Conservation (phyloP, 1,139 yeast species). For the Insectozyma bohioensis region DNA sequence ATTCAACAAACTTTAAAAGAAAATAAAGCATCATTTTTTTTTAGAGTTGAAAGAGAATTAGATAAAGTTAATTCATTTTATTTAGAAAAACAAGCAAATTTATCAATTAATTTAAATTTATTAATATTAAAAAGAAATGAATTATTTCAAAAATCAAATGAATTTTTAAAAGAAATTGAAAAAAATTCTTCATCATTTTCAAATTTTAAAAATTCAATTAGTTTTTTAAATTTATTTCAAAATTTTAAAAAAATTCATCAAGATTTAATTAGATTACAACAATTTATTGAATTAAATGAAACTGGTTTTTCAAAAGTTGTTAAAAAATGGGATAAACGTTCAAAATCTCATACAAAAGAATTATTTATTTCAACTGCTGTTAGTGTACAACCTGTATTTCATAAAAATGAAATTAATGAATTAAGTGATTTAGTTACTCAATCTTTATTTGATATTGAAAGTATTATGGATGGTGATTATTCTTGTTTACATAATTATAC, state of each 20-base stretch:
- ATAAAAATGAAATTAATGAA: slow-evolving; percentile 81
- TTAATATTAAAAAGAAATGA: slow-evolving; percentile 71
- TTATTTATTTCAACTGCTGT: slow-evolving; percentile 89
- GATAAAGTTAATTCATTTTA: slow-evolving; percentile 92
- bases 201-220: slow-evolving; percentile 42
- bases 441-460: slow-evolving; percentile 79
- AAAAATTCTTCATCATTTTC: slow-evolving; percentile 17
- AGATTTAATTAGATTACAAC: slow-evolving; percentile 84
- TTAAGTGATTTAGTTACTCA: slow-evolving; percentile 81
- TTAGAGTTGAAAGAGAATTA: slow-evolving; percentile 86
- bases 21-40: slow-evolving; percentile 91
- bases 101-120: slow-evolving; percentile 74
- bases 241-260: slow-evolving; percentile 88
- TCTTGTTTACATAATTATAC: slow-evolving; percentile 14
- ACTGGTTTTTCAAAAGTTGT: slow-evolving; percentile 94
- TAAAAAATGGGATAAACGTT: slow-evolving; percentile 96
- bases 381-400: slow-evolving; percentile 94
- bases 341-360: slow-evolving; percentile 92
- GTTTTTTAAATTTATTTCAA: slow-evolving; percentile 63
- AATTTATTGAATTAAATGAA: slow-evolving; percentile 89
- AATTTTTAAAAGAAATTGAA: slow-evolving; percentile 28
- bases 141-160: slow-evolving; percentile 42
- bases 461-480: slow-evolving; percentile 76
- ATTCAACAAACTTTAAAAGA: slow-evolving; percentile 72
- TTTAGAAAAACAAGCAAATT: slow-evolving; percentile 84